phyloP scores from a whole-genome alignment of 2,329 filamentous ascomycete species.

The Leptographium lundbergii region DNA sequence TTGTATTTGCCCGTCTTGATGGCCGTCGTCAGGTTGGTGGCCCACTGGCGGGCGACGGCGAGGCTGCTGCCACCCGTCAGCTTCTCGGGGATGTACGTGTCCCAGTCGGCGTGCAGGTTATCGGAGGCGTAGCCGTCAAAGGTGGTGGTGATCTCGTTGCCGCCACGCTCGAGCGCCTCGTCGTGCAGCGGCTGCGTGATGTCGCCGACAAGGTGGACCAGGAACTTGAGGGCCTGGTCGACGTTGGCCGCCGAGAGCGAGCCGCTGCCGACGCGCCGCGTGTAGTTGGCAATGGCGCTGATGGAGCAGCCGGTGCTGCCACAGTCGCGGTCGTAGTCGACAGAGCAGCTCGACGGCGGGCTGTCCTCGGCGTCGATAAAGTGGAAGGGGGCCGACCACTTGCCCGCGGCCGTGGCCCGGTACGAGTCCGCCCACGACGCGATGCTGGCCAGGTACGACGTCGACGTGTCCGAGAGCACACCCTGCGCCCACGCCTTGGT shows the following conservation, averaged over 20 bases:
- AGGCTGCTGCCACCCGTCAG: slow-evolving; percentile 23
- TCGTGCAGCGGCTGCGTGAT: slow-evolving; percentile 43
- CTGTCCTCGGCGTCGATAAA: slow-evolving; percentile 32
- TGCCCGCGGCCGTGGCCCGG: slow-evolving; percentile 30
- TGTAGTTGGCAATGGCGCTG: slow-evolving; percentile 34
- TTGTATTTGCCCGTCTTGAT: slow-evolving; percentile 26
- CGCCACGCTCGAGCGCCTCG: slow-evolving; percentile 38
- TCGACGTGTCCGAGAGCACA: slow-evolving; percentile 29
- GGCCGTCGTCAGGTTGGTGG: slow-evolving; percentile 21
- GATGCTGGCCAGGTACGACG: slow-evolving; percentile 33
- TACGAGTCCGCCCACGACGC: slow-evolving; percentile 39
- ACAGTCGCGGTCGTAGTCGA: slow-evolving; percentile 26
- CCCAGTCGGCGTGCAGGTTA: slow-evolving; percentile 51
- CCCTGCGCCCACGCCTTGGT: slow-evolving; percentile 29
- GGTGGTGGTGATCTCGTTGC: slow-evolving; percentile 41
- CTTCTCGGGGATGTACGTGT: slow-evolving; percentile 41
- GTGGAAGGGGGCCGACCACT: slow-evolving; percentile 33
- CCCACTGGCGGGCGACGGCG: slow-evolving; percentile 25
- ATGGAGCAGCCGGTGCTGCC: slow-evolving; percentile 30
- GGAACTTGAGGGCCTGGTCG: slow-evolving; percentile 50
- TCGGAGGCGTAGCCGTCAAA: slow-evolving; percentile 33
- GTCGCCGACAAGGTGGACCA: slow-evolving; percentile 43
- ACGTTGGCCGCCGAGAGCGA: slow-evolving; percentile 31
- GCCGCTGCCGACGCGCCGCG: slow-evolving; percentile 34
- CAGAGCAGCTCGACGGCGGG: slow-evolving; percentile 5